These are phyloP conservation scores for Akanthomyces lecanii DNA, from an alignment of 2,329 filamentous ascomycete species.

Conservation along the genomic window DNA sequence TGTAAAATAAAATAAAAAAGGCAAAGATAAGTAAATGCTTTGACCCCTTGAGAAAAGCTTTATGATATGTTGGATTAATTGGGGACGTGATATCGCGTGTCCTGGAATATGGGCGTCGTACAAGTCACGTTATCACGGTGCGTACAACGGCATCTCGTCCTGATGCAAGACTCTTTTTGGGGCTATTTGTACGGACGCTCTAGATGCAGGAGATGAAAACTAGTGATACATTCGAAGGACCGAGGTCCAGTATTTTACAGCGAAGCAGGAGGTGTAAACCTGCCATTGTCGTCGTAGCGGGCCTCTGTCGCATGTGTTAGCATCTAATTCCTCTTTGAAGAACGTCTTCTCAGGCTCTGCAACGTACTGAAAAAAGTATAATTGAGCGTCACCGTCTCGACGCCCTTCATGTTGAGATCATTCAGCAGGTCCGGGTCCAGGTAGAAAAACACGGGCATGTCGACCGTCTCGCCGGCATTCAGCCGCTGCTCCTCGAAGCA, in stretches of 20 bases:
- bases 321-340: conserved; percentile 6
- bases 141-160: neutral
- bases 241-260: conserved; percentile 18
- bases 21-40: neutral
- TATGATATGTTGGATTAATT: too few relatives aligned
- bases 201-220: conserved; percentile 2
- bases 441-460: conserved; percentile 99
- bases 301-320: conserved; percentile 40
- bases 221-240: conserved; percentile 1
- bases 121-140: neutral
- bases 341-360: neutral
- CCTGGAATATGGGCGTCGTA: neutral
- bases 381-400: conserved; percentile 91
- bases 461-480: conserved; percentile 92
- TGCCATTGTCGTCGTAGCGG: conserved; percentile 44
- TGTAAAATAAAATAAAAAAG: neutral
- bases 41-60: too few relatives aligned
- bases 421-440: conserved; percentile 92
- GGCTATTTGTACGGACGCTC: conserved; percentile 9
- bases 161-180: neutral
- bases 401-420: conserved; percentile 86
- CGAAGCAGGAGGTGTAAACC: conserved; percentile 36
- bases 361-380: conserved; percentile 97
- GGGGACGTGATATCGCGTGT: too few relatives aligned
- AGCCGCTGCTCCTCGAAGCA: conserved; percentile 97